Percentiles rank a stretch among this genome's conserved stretches.
These are phyloP conservation scores for Asterophora parasitica DNA, from an alignment of 768 basidiomycete genomes.

Conservation along the genomic window DNA sequence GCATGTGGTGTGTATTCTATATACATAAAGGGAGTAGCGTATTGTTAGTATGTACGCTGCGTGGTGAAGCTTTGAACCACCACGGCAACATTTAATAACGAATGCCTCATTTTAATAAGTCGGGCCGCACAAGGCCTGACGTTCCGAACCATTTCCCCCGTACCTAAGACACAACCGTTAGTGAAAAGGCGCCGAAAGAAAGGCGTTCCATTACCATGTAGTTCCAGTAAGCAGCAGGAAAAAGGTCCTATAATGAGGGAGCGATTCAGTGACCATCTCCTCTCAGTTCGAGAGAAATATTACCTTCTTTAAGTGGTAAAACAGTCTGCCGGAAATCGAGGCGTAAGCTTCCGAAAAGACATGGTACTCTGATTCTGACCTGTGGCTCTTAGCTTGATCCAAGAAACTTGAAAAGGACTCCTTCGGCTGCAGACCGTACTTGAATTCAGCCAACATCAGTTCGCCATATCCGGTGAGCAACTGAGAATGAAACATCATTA, in stretches of 20 bases:
- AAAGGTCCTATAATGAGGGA: constrained; percentile 43
- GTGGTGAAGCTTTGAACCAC: too few relatives aligned
- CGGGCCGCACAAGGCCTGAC: constrained; percentile 27
- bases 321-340: constrained; percentile 40
- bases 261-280: constrained; percentile 8
- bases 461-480: constrained; percentile 78
- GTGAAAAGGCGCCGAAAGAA: constrained; percentile 5
- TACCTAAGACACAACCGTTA: constrained; percentile 24
- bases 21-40: too few relatives aligned
- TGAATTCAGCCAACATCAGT: constrained; percentile 89
- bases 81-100: too few relatives aligned
- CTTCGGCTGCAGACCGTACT: constrained; percentile 83
- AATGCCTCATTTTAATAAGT: constrained; percentile 16
- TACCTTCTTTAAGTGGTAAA: constrained; percentile 88
- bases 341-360: neutral
- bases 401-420: constrained; percentile 73
- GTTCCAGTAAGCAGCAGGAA: constrained; percentile 78
- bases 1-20: neutral
- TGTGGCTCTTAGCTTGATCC: constrained; percentile 72
- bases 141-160: constrained; percentile 45
- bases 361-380: constrained; percentile 38
- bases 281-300: neutral
- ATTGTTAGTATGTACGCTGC: too few relatives aligned
- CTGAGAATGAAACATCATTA: constrained; percentile 29
- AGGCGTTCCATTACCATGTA: constrained; percentile 45